A percentile compares a stretch with the other conserved stretches of the same genome.
These are phyloP conservation scores for Puccinia triticina DNA, from an alignment of 1,284 basidiomycete species.

Conservation along the genomic window DNA sequence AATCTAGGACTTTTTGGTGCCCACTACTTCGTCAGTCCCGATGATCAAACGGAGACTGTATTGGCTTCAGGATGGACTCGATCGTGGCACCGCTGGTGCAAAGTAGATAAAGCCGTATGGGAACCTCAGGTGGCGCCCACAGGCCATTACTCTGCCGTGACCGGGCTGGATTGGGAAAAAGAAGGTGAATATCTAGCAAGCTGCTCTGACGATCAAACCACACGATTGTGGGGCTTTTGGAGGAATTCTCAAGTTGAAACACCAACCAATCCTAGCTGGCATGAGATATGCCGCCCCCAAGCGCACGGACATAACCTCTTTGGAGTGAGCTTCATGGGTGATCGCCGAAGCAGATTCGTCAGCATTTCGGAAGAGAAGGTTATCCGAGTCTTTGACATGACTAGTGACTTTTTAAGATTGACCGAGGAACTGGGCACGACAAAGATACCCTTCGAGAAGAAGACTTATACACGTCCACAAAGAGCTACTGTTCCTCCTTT, in stretches of 20 bases:
- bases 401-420: conserved; percentile 72
- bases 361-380: conserved; percentile 93
- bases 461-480: conserved; percentile 63
- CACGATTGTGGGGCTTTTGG: conserved; percentile 74
- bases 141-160: conserved; percentile 78
- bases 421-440: conserved; percentile 58
- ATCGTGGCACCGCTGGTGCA: conserved; percentile 80
- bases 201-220: conserved; percentile 79
- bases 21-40: conserved; percentile 66
- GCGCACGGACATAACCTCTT: conserved; percentile 91
- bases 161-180: conserved; percentile 80
- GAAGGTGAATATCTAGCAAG: conserved; percentile 80
- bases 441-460: conserved; percentile 60
- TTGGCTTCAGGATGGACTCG: conserved; percentile 89
- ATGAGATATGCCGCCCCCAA: conserved; percentile 85
- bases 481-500: conserved; percentile 76
- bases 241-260: conserved; percentile 50
- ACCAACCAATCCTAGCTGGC: conserved; percentile 66
- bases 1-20: conserved; percentile 87
- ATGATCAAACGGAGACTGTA: conserved; percentile 66
- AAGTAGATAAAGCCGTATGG: conserved; percentile 65
- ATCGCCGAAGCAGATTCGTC: conserved; percentile 70
- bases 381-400: conserved; percentile 83
- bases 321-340: conserved; percentile 74
- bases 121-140: conserved; percentile 73